Evolutionary conservation across 2,329 filamentous ascomycete genomes (phyloP).

Genomic region (Nemania sp.): DNA sequence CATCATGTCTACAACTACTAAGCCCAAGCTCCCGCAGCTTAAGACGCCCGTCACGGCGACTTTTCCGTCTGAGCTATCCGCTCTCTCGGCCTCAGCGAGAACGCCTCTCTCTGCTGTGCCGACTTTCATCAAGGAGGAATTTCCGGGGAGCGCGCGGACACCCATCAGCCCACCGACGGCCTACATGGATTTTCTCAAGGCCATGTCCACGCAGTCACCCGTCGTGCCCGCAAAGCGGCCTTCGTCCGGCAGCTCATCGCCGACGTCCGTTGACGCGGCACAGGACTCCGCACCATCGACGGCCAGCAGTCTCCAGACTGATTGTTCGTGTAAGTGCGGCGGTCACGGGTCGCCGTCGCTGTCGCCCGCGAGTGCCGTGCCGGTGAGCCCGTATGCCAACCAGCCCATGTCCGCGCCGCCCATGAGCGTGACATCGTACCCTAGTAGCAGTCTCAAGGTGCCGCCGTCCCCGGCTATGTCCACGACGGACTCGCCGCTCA

Average conservation of each 20-base stretch:
- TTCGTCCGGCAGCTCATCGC: conserved; percentile 53
- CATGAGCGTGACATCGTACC: conserved; percentile 62
- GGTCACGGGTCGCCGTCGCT: conserved; percentile 53
- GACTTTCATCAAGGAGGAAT: conserved; percentile 67
- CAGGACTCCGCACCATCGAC: conserved; percentile 56
- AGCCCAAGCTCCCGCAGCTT: conserved; percentile 65
- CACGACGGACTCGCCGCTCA: conserved; percentile 69
- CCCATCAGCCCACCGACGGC: conserved; percentile 89
- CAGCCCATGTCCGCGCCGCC: conserved; percentile 63
- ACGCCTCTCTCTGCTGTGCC: conserved; percentile 68
- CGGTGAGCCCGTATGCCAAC: conserved; percentile 56
- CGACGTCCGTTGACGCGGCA: conserved; percentile 50
- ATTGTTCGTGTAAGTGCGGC: conserved; percentile 52
- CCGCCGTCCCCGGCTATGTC: conserved; percentile 75
- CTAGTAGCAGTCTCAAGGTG: conserved; percentile 74
- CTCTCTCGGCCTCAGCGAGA: conserved; percentile 67
- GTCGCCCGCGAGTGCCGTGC: no score
- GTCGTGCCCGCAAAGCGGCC: conserved; percentile 60
- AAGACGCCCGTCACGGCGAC: conserved; percentile 64
- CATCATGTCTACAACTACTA: conserved; percentile 54
- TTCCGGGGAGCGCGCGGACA: conserved; percentile 67
- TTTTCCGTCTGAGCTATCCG: conserved; percentile 64
- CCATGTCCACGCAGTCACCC: conserved; percentile 75
- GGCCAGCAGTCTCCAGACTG: conserved; percentile 58
- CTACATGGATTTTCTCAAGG: conserved; percentile 91